Base-by-base conservation (phyloP, 306 rosid species). In the Albizia julibrissin region DNA sequence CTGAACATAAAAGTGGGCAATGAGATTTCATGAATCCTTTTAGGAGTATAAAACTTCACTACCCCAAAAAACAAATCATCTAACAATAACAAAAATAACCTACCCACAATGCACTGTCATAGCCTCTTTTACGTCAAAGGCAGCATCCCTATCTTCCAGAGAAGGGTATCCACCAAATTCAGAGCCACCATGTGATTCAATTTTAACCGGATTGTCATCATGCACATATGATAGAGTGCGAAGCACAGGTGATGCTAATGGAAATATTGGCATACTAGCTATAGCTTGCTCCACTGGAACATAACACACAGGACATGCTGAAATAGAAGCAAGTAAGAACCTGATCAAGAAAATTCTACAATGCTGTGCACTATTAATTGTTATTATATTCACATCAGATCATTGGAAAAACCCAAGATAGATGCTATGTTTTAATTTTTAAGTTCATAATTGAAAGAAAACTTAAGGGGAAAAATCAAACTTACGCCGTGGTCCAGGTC, bases 221-320 rank as follows among this genome's bases (percentile, higher is more conserved):
- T 84, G 91, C 37, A 85, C 90, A 87, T 95, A 93, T n/a, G 92
- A 83, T 89, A 93, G 89, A 89, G 80, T 80, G 68, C 49, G 93
- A 52, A 95, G 88, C 66, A 92, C 84, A 10, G 96, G 97, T 84
- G 98, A 93, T 59, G 44, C 84, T 74, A 97, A 91, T 79, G 96
- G 87, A 22, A 79, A 88, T 46, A 79, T 89, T 70, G 99, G 99
- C 99, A 93, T 95, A 83, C 91, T 91, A 81, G 92, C 92, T 62
- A 91, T 88, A 74, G 99, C 99, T 75, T 89, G 90, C 82, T 89
- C 92, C 85, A 89, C 93, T 11, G 97, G 96, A 74, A 95, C 77
- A 84, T 95, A 95, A 84, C 99, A 95, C 58, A 95, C 99, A 40
- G 95, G 96, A 67, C 99, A 95, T 27, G 99, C 99, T 95, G 98